Percentiles rank a stretch among this genome's conserved stretches.
Evolutionary conservation across 371 early-diverging fungal species (phyloP).

Genomic region (Mortierella sp.): DNA sequence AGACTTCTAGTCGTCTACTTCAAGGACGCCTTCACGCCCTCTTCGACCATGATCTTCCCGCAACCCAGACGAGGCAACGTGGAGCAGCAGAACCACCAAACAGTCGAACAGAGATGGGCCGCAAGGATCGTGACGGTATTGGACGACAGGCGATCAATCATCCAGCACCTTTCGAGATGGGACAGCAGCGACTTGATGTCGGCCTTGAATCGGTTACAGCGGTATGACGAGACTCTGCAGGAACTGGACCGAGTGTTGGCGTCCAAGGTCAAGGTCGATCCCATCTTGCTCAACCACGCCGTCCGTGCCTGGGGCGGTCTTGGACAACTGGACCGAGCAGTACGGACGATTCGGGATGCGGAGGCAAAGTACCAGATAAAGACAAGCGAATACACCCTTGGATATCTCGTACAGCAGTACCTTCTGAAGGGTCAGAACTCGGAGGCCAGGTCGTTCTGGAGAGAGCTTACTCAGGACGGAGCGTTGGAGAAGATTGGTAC

Average conservation of each 20-base stretch:
- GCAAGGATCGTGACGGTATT: slow-evolving; percentile 44
- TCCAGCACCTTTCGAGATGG: slow-evolving; percentile 17
- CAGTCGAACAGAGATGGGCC: slow-evolving; percentile 16
- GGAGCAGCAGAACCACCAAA: too few species aligned
- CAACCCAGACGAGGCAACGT: too few species aligned
- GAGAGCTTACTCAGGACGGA: background rate
- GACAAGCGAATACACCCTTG: slow-evolving; percentile 48
- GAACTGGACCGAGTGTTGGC: slow-evolving; percentile 23
- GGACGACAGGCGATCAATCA: slow-evolving; percentile 29
- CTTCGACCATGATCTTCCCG: background rate
- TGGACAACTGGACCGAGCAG: slow-evolving; percentile 33
- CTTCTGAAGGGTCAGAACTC: slow-evolving; percentile 5
- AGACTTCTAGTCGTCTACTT: slow-evolving; percentile 11
- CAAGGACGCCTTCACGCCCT: background rate
- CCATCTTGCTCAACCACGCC: slow-evolving; percentile 50
- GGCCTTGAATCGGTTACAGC: slow-evolving; percentile 33
- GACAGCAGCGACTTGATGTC: slow-evolving; percentile 50
- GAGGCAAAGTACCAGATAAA: background rate
- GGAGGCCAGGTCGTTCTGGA: slow-evolving; percentile 24
- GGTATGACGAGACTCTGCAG: slow-evolving; percentile 34
- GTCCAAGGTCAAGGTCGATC: background rate
- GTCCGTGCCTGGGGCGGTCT: slow-evolving; percentile 53
- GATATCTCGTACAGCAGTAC: slow-evolving; percentile 40
- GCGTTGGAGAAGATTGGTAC: slow-evolving; percentile 24
- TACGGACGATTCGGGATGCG: slow-evolving; percentile 16